phyloP scores from a whole-genome alignment of 768 basidiomycete species.

The Amanita phalloides region DNA sequence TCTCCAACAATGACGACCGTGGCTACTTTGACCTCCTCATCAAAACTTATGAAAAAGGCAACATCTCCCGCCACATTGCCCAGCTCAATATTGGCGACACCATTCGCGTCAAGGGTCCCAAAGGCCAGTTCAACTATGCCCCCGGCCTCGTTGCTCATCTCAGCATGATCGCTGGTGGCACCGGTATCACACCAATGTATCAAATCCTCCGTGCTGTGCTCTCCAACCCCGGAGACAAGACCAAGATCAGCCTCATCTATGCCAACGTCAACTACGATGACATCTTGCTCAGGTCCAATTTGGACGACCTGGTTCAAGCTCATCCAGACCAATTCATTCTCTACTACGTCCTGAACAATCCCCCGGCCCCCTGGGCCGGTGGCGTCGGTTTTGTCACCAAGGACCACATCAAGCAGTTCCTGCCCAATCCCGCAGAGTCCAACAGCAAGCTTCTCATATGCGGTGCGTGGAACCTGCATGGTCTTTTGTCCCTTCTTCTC shows the following conservation, averaged over 20 bases:
- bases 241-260: slow-evolving; percentile 82
- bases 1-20: slow-evolving; percentile 83
- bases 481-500: background rate
- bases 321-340: slow-evolving; percentile 62
- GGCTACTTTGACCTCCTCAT: slow-evolving; percentile 95
- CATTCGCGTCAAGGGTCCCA: slow-evolving; percentile 90
- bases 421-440: slow-evolving; percentile 52
- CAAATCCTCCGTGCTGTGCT: slow-evolving; percentile 94
- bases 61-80: slow-evolving; percentile 83
- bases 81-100: slow-evolving; percentile 81
- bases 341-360: slow-evolving; percentile 91
- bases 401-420: slow-evolving; percentile 76
- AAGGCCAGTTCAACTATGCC: slow-evolving; percentile 85
- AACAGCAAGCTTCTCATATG: slow-evolving; percentile 84
- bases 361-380: slow-evolving; percentile 77
- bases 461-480: slow-evolving; percentile 29
- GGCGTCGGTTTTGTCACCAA: slow-evolving; percentile 91
- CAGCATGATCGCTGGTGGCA: slow-evolving; percentile 97
- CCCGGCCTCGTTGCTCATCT: slow-evolving; percentile 65
- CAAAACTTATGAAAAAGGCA: slow-evolving; percentile 98
- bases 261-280: slow-evolving; percentile 93
- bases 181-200: slow-evolving; percentile 98
- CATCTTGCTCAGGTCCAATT: slow-evolving; percentile 82
- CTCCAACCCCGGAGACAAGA: slow-evolving; percentile 79
- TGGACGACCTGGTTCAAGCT: slow-evolving; percentile 63